phyloP scores from a whole-genome alignment of 2,329 filamentous ascomycete species.

The Hymenoscyphus linearis region DNA sequence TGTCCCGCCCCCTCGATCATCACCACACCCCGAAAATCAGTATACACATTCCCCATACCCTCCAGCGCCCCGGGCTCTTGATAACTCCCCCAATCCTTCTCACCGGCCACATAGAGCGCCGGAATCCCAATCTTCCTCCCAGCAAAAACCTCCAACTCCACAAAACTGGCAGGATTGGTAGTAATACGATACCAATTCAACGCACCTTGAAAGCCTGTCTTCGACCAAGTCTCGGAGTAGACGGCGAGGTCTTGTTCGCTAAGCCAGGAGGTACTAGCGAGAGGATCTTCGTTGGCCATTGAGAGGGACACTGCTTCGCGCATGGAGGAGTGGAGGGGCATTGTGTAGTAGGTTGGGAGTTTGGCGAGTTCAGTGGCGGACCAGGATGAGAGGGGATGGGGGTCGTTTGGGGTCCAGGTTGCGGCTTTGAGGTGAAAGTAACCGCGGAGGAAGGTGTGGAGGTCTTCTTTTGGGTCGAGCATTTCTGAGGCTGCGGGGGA shows the following conservation, averaged over 20 bases:
- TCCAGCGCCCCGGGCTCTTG: constrained; percentile 51
- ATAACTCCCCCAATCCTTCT: constrained; percentile 62
- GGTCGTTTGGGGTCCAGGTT: constrained; percentile 50
- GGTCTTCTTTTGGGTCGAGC: constrained; percentile 44
- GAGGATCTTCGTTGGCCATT: constrained; percentile 48
- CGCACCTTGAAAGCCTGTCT: constrained; percentile 60
- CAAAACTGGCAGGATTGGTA: constrained; percentile 41
- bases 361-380: constrained; percentile 49
- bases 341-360: constrained; percentile 65
- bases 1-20: constrained; percentile 59
- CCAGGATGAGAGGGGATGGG: constrained; percentile 50
- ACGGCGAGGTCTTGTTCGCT: constrained; percentile 50
- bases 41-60: constrained; percentile 46
- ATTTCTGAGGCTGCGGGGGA: constrained; percentile 42
- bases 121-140: constrained; percentile 58
- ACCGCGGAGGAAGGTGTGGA: constrained; percentile 57
- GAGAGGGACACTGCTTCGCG: constrained; percentile 48
- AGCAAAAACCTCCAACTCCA: constrained; percentile 53
- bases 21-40: constrained; percentile 46
- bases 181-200: constrained; percentile 63
- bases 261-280: constrained; percentile 44
- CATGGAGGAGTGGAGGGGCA: constrained; percentile 54
- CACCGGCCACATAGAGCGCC: constrained; percentile 55
- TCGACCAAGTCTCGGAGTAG: constrained; percentile 54
- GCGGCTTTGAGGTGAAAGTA: constrained; percentile 66